phyloP scores from a whole-genome alignment of 2,329 filamentous ascomycete species.

The Tolypocladium nubicola region DNA sequence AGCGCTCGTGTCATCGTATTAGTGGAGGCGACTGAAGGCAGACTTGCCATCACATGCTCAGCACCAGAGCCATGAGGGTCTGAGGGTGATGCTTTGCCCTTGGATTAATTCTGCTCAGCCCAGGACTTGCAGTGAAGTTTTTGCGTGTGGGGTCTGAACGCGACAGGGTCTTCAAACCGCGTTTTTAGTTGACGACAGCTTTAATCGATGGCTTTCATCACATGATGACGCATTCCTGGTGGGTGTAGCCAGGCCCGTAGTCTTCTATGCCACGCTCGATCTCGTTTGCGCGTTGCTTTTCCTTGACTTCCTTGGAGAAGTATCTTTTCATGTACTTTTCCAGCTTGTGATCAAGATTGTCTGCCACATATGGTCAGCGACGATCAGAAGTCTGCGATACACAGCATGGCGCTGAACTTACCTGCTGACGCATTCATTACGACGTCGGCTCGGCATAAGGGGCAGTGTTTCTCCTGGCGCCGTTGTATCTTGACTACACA shows the following conservation, averaged over 20 bases:
- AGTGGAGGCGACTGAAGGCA: not conserved
- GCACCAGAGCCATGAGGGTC: not conserved
- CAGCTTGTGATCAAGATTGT: slow-evolving; percentile 59
- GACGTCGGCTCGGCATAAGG: slow-evolving; percentile 63
- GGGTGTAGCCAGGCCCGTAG: slow-evolving; percentile 56
- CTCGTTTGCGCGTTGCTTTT: slow-evolving; percentile 63
- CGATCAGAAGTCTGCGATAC: not conserved
- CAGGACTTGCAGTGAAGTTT: not conserved
- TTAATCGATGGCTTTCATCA: slow-evolving; percentile 14
- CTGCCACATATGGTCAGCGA: slow-evolving; percentile 20
- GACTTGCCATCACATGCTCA: not conserved
- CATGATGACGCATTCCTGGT: slow-evolving; percentile 51
- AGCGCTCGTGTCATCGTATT: not conserved
- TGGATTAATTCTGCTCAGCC: not conserved
- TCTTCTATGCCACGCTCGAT: slow-evolving; percentile 62
- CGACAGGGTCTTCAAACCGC: not conserved
- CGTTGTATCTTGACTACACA: slow-evolving; percentile 75
- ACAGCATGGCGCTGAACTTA: slow-evolving; percentile 22
- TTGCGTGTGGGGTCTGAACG: not conserved
- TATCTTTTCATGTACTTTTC: slow-evolving; percentile 62
- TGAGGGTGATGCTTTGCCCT: not conserved
- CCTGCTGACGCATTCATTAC: slow-evolving; percentile 60
- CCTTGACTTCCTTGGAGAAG: slow-evolving; percentile 60
- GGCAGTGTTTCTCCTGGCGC: slow-evolving; percentile 57
- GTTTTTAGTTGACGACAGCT: not conserved